Base-by-base conservation (phyloP, 2,329 filamentous ascomycete genomes). In the Trichoderma sp. region DNA sequence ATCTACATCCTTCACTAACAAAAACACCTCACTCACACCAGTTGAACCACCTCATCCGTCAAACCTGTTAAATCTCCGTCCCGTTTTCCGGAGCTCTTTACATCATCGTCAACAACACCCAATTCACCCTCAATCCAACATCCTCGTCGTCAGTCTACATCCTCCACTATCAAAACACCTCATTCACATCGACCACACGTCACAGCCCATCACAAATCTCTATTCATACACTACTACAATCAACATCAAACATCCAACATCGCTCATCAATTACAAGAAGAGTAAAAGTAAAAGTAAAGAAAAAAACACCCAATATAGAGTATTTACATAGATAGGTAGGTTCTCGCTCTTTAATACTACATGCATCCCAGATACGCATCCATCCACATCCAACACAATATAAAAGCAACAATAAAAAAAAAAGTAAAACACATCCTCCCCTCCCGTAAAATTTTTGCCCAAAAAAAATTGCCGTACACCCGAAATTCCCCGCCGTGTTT, bases 291-390 rank as follows among this genome's bases (percentile, higher is more conserved):
- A n/a, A 6, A 55, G 34, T 36, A 34, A 20, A 4, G 34, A 11
- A 28, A 7, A 67, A 11, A 30, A 30, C 32, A 58, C 50, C 58
- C 64, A 58, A 58, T 58, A 67, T 13, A n/a, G 32, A 58, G 53
- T 67, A 67, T 57, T 55, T n/a, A n/a, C n/a, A n/a, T n/a, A 67
- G 34, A 67, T 30, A 58, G 39, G 6, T 53, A 50, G 47, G 47
- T 36, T 67, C 23, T 58, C 50, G 64, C 64, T 67, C 53, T 28
- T 28, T 58, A 67, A 67, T 67, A 67, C 62, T 50, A 64, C 64
- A 67, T 43, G 23, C 23, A 28, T 58, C 64, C 64, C 50, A 43
- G 36, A 67, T 58, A 30, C 36, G 36, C 36, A 47, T 15, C 11
- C 59, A 63, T 63, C 39, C 39, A 65, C 62, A 59, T 39, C 13